Evolutionary conservation across 352 stramenopile species (phyloP).

Genomic region (Globisporangium spinosum): DNA sequence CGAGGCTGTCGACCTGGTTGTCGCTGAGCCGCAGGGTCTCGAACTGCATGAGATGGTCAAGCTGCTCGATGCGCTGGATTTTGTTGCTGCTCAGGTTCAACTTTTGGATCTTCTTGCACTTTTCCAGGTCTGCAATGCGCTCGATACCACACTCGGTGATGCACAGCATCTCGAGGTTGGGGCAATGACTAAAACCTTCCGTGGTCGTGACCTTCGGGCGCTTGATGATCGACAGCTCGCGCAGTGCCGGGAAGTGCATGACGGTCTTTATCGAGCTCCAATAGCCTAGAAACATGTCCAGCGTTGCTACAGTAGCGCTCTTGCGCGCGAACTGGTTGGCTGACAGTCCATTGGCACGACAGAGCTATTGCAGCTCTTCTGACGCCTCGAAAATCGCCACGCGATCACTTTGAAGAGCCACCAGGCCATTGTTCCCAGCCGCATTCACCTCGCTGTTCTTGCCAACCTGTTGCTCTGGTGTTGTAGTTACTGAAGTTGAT

Average conservation of each 20-base stretch:
- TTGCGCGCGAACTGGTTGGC: conserved; percentile 50
- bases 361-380: conserved; percentile 58
- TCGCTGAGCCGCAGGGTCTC: conserved; percentile 83
- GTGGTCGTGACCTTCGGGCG: conserved; percentile 58
- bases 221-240: conserved; percentile 73
- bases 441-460: not conserved
- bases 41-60: conserved; percentile 54
- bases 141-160: conserved; percentile 64
- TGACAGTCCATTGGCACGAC: conserved; percentile 59
- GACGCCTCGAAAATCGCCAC: conserved; percentile 38
- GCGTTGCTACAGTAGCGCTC: conserved; percentile 28
- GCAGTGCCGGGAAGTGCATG: conserved; percentile 54
- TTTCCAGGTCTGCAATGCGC: conserved; percentile 38
- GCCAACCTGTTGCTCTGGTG: not conserved
- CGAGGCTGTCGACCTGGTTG: conserved; percentile 60
- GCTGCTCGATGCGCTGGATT: conserved; percentile 46
- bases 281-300: conserved; percentile 81
- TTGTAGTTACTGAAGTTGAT: not conserved
- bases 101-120: conserved; percentile 45
- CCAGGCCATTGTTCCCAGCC: conserved; percentile 17
- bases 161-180: conserved; percentile 54
- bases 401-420: conserved; percentile 28
- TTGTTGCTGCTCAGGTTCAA: conserved; percentile 78
- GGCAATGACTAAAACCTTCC: conserved; percentile 50
- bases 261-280: conserved; percentile 69